A percentile compares a stretch with the other conserved stretches of the same genome.
Conservation (phyloP, 192 early-diverging fungal genomes). For the Funneliformis mosseae region DNA sequence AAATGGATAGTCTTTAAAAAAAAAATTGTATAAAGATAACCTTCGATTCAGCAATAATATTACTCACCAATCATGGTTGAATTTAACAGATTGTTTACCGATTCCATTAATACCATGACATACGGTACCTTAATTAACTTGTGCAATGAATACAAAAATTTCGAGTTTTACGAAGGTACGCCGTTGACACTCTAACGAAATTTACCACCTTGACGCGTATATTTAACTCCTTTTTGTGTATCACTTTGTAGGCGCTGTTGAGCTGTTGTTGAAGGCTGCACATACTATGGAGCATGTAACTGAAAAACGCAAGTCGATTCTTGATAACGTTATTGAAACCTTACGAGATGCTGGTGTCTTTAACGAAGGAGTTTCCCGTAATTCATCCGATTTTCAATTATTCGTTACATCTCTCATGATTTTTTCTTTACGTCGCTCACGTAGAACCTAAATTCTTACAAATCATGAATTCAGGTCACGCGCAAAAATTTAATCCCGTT, state of each 20-base stretch:
- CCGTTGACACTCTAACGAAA: too few species aligned
- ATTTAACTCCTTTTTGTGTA: neutral
- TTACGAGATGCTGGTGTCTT: conserved; percentile 26
- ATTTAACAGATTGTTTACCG: conserved; percentile 16
- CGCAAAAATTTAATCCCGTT: conserved; percentile 1
- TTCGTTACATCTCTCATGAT: neutral
- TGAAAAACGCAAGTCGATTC: conserved; percentile 10
- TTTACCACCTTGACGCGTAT: neutral
- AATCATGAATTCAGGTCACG: neutral
- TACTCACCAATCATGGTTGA: neutral
- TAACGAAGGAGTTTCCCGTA: conserved; percentile 12
- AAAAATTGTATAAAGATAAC: neutral
- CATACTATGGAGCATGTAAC: neutral
- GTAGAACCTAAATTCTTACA: neutral
- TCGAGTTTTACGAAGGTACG: conserved; percentile 23
- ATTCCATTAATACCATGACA: conserved; percentile 27
- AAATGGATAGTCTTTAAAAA: too few species aligned
- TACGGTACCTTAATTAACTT: conserved; percentile 32
- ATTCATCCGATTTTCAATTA: neutral
- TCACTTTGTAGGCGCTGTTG: conserved; percentile 11
- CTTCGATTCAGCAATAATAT: neutral
- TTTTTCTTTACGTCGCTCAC: neutral
- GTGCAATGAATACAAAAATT: conserved; percentile 24
- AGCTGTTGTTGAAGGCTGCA: conserved; percentile 25
- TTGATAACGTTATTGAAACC: conserved; percentile 14